A percentile compares a stretch with the other conserved stretches of the same genome.
These are phyloP conservation scores for Aspergillus pseudonomiae DNA, from an alignment of 2,329 filamentous ascomycete species.

Conservation along the genomic window DNA sequence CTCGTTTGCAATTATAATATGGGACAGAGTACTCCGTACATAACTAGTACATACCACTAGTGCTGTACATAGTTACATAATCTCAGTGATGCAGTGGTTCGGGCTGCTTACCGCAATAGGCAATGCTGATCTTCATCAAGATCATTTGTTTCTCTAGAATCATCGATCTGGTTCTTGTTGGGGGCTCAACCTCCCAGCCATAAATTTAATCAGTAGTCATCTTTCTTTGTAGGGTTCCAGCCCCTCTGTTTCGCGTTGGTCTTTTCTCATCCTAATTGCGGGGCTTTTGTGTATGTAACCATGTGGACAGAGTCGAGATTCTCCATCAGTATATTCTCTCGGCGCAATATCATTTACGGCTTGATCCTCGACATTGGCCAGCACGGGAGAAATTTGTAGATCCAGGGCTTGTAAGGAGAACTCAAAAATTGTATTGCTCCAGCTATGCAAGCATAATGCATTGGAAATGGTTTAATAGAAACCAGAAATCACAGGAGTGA, in stretches of 20 bases:
- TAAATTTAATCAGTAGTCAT: neutral
- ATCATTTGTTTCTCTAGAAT: neutral
- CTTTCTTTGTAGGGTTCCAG: neutral
- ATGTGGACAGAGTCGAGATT: neutral
- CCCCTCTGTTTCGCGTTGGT: neutral
- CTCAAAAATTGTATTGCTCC: neutral
- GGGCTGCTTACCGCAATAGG: slow-evolving; percentile 1
- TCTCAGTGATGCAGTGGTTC: neutral
- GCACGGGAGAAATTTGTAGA: neutral
- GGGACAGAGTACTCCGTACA: too few relatives aligned
- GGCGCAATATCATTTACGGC: neutral
- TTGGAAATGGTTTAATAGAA: neutral
- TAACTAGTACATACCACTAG: too few relatives aligned
- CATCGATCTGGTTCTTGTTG: neutral
- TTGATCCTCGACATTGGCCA: neutral
- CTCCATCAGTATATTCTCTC: neutral
- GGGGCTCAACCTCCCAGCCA: neutral
- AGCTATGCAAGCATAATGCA: neutral
- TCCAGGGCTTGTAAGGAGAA: neutral
- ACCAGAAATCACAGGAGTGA: slow-evolving; percentile 10
- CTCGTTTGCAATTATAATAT: neutral
- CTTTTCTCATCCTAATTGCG: neutral
- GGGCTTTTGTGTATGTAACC: neutral
- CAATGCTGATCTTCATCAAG: neutral
- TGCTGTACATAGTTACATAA: too few relatives aligned